Evolutionary conservation across 2,329 filamentous ascomycete species (phyloP), one percentile per base, ranked within the genome.

Genomic region (Pseudogymnoascus pannorum): DNA sequence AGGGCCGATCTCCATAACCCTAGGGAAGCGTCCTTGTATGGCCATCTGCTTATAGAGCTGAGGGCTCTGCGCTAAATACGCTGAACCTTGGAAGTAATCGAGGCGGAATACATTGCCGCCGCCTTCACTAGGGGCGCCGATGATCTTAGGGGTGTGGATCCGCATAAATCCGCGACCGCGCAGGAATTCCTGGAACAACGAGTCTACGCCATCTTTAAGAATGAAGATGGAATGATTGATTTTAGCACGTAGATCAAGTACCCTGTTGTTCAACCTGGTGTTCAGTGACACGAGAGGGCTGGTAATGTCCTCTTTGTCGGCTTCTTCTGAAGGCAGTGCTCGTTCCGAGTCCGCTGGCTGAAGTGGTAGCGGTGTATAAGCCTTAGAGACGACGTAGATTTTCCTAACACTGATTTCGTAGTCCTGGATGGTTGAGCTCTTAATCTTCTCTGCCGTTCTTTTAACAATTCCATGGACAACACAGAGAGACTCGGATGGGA

Each of bases 21-120:
- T 84, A 78, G 92, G 84, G 69, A 89, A 82, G 22, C 89, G 87
- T 63, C 88, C 87, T 1, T 89, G 88, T 73, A 95, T 92, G 72
- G 92, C 86, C 75, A 89, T 86, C 72, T 95, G 90, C 79, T 95
- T 94, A 77, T 93, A 92, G 68, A 94, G 88, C 71, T 94, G 90
- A 5, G 90, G 91, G 5, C 85, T 88, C 73, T 92, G 89, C 5
- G 90, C 36, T 16, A 29, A 31, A 31, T 8, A 31, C 29, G 91
- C 93, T 66, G 88, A 84, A 71, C 88, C 85, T 67, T 88, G 90
- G 74, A 97, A 97, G 77, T 97, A 97, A 44, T 87, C 87, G 68
- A 97, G 80, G 68, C 87, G 82, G 75, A 99, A 97, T 40, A 97
- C 93, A 72, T 93, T 95, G 67, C 87, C 87, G 66, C 94, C 94